Conservation (phyloP, 73 alveolate species). For the Tetrahymena thermophila region DNA sequence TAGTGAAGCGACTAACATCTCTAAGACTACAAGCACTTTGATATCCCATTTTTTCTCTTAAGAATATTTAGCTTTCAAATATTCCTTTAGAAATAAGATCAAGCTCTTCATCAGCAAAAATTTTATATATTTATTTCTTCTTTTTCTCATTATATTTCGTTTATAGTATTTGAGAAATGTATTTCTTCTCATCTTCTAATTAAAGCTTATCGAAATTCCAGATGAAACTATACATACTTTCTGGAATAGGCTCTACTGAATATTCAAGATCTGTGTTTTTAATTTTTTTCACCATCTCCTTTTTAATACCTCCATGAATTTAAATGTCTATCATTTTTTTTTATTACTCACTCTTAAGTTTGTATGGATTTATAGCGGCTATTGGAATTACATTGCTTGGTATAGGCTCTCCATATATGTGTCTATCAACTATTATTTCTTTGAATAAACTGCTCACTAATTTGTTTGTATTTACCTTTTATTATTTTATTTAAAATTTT, state of each 20-base stretch:
- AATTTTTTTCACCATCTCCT: slow-evolving; percentile 7
- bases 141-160: neutral
- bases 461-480: neutral
- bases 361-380: neutral
- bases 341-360: neutral
- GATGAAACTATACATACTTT: slow-evolving; percentile 46
- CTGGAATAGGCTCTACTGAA: slow-evolving; percentile 67
- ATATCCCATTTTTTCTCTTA: slow-evolving; percentile 40
- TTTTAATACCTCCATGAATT: slow-evolving; percentile 50
- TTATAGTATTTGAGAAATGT: slow-evolving; percentile 46
- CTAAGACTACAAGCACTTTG: slow-evolving; percentile 61
- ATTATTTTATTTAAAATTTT: neutral
- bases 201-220: slow-evolving; percentile 58
- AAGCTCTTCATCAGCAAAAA: neutral
- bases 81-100: neutral
- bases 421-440: neutral
- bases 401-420: neutral
- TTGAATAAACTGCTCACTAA: neutral
- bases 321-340: neutral
- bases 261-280: slow-evolving; percentile 36
- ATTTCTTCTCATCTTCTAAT: slow-evolving; percentile 42
- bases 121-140: neutral
- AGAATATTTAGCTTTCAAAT: slow-evolving; percentile 34
- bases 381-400: neutral
- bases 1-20: slow-evolving; percentile 59